Conservation (phyloP, 257 asterid genomes). For the Jaltomata sinuosa region DNA sequence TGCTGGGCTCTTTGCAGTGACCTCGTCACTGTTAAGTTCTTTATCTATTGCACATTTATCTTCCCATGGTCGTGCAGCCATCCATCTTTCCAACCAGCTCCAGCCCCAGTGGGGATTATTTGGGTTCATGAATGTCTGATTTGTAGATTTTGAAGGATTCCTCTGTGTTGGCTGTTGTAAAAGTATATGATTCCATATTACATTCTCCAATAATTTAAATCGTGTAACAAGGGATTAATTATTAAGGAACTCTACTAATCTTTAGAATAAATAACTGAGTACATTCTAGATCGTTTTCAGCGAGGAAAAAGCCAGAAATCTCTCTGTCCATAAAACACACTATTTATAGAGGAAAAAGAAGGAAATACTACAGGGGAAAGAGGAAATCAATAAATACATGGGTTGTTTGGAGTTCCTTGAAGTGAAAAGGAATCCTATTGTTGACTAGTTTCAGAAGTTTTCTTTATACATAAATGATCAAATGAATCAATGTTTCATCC, state of each 20-base stretch:
- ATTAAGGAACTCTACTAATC: not conserved
- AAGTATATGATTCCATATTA: not conserved
- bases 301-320: not conserved
- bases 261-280: not conserved
- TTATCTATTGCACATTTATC: slow-evolving; percentile 28
- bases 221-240: not conserved
- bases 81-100: slow-evolving; percentile 88
- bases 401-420: not conserved
- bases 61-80: slow-evolving; percentile 78
- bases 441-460: not conserved
- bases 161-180: slow-evolving; percentile 28
- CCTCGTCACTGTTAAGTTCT: slow-evolving; percentile 29
- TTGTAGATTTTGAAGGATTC: slow-evolving; percentile 35
- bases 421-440: not conserved
- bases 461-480: not conserved
- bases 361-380: not conserved
- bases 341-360: not conserved
- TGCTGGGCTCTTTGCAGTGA: slow-evolving; percentile 24
- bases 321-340: not conserved
- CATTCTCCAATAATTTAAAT: not conserved
- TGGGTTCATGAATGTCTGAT: slow-evolving; percentile 61
- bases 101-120: slow-evolving; percentile 80
- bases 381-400: not conserved
- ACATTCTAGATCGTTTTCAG: not conserved
- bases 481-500: not conserved